A percentile compares a stretch with the other conserved stretches of the same genome.
Conservation (phyloP, 1,284 basidiomycete genomes). For the Athelia psychrophila region DNA sequence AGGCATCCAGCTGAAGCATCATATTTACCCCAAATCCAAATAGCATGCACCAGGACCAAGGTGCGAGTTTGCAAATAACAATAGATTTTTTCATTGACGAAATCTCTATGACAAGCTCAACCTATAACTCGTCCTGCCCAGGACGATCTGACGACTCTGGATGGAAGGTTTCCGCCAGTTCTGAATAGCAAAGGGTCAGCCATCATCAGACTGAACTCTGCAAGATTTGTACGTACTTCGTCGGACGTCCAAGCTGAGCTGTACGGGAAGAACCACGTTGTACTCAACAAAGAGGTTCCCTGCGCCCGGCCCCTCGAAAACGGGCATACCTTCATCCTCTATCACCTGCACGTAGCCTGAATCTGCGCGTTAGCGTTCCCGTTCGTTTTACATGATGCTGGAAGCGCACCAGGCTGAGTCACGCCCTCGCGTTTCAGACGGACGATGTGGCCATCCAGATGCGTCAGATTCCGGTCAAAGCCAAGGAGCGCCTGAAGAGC, state of each 20-base stretch:
- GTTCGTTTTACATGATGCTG: background rate
- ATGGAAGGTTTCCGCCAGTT: conserved; percentile 55
- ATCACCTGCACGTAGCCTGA: conserved; percentile 83
- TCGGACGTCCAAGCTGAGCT: conserved; percentile 61
- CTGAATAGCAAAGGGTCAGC: conserved; percentile 27
- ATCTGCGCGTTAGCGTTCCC: background rate
- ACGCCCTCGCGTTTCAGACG: conserved; percentile 70
- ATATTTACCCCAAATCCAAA: background rate
- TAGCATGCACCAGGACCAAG: too few relatives aligned
- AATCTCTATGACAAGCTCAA: background rate
- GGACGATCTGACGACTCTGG: conserved; percentile 23
- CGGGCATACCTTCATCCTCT: conserved; percentile 87
- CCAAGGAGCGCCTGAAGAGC: conserved; percentile 67
- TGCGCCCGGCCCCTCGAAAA: conserved; percentile 56
- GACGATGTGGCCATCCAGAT: conserved; percentile 86
- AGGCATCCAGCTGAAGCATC: too few relatives aligned
- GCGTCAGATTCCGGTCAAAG: conserved; percentile 83
- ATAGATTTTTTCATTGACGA: too few relatives aligned
- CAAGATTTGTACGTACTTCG: conserved; percentile 52
- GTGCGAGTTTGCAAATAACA: too few relatives aligned
- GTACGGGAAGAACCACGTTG: conserved; percentile 80
- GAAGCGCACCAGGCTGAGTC: conserved; percentile 78
- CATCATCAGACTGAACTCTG: conserved; percentile 2
- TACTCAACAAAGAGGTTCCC: conserved; percentile 93
- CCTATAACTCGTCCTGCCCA: conserved; percentile 54